Evolutionary conservation across 768 basidiomycete genomes (phyloP).

Genomic region (Naematelia encephala): DNA sequence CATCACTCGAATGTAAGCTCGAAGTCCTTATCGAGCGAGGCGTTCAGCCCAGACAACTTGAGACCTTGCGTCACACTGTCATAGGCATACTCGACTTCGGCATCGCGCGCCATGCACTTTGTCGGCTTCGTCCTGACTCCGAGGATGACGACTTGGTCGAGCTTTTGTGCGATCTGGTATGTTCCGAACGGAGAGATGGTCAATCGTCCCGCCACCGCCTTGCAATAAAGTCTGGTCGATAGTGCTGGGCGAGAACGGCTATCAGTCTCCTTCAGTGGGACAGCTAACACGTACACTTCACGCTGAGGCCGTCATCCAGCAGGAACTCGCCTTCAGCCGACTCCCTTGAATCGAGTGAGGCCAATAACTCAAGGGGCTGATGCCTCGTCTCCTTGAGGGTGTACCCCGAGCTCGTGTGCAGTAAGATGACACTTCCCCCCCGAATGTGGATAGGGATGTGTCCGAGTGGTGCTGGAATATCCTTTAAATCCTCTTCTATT

Average conservation of each 20-base stretch:
- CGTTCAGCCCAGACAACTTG: no score
- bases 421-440: conserved; percentile 62
- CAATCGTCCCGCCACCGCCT: neutral
- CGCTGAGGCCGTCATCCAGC: conserved; percentile 66
- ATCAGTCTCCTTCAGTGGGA: neutral
- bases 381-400: conserved; percentile 66
- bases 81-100: no score
- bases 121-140: neutral
- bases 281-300: neutral
- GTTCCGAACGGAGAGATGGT: neutral
- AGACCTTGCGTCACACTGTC: no score
- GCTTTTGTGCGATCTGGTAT: neutral
- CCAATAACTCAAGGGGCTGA: conserved; percentile 63
- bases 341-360: conserved; percentile 57
- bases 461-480: conserved; percentile 62
- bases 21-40: no score
- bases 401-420: conserved; percentile 63
- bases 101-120: no score
- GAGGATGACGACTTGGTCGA: neutral
- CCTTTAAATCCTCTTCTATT: no score
- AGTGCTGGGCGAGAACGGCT: no score
- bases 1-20: no score
- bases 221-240: neutral
- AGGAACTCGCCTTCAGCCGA: conserved; percentile 62
- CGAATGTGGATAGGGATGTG: conserved; percentile 75